Percentiles rank a stretch among this genome's conserved stretches.
Conservation (phyloP, 2,329 filamentous ascomycete genomes). For the Fusarium napiforme region DNA sequence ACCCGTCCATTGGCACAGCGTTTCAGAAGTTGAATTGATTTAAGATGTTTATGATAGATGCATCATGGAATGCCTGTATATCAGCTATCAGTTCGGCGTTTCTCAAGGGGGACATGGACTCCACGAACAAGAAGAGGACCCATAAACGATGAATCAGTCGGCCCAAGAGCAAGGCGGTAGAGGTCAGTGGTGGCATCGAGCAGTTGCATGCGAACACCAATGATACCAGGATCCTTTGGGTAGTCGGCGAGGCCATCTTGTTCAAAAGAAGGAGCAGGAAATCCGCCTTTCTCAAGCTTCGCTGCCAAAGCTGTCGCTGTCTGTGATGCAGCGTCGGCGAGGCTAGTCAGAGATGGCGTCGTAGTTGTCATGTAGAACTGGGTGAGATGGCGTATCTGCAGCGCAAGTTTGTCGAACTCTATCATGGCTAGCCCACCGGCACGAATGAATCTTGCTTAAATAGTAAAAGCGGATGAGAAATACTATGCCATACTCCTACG, state of each 20-base stretch:
- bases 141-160: slow-evolving; percentile 15
- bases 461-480: not conserved
- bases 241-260: slow-evolving; percentile 15
- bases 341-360: not conserved
- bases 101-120: fast-evolving
- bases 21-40: slow-evolving; percentile 41
- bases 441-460: not conserved
- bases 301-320: not conserved
- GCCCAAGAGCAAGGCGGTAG: slow-evolving; percentile 20
- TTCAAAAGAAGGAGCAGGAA: slow-evolving; percentile 6
- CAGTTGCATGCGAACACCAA: slow-evolving; percentile 20
- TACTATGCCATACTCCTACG: not conserved
- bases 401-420: not conserved
- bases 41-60: slow-evolving; percentile 22
- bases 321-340: not conserved
- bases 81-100: not conserved
- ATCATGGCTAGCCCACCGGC: no score
- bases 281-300: slow-evolving; percentile 11
- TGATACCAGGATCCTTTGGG: slow-evolving; percentile 20
- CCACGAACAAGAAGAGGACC: slow-evolving; percentile 4
- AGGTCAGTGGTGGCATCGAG: slow-evolving; percentile 20
- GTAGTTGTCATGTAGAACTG: not conserved
- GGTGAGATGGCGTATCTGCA: not conserved
- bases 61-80: slow-evolving; percentile 10
- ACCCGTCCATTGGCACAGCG: slow-evolving; percentile 39